Percentiles rank a stretch among this genome's conserved stretches.
Evolutionary conservation across 768 basidiomycete species (phyloP).

Genomic region (Psilocybe cyanescens): DNA sequence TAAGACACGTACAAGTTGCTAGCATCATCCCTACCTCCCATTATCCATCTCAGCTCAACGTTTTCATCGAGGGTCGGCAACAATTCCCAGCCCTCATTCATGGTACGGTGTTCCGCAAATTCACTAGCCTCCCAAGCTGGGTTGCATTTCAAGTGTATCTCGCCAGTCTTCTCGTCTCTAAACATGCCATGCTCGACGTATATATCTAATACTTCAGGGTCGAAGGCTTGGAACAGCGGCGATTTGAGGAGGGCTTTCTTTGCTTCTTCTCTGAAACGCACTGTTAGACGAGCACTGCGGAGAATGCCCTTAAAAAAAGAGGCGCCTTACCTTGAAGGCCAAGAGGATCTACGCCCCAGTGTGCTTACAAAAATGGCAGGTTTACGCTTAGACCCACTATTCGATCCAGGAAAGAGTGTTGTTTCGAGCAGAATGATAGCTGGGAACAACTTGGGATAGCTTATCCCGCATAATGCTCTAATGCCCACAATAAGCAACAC

Average conservation of each 20-base stretch:
- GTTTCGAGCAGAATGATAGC: conserved; percentile 23
- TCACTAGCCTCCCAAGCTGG: conserved; percentile 29
- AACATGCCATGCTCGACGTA: conserved; percentile 26
- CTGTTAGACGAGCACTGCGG: background rate
- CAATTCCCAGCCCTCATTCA: conserved; percentile 30
- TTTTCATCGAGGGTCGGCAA: conserved; percentile 28
- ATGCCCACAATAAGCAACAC: background rate
- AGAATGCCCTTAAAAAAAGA: background rate
- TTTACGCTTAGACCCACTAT: conserved; percentile 7
- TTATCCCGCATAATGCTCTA: conserved; percentile 24
- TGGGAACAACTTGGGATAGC: conserved; percentile 25
- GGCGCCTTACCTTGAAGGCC: conserved; percentile 25
- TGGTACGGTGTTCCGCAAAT: conserved; percentile 23
- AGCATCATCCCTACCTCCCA: conserved; percentile 28
- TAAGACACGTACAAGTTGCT: conserved; percentile 21
- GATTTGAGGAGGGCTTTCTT: conserved; percentile 21
- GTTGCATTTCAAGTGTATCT: conserved; percentile 24
- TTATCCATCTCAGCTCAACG: conserved; percentile 28
- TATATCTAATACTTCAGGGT: conserved; percentile 22
- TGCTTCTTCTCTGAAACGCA: conserved; percentile 24
- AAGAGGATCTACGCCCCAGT: conserved; percentile 23
- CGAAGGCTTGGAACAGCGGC: conserved; percentile 24
- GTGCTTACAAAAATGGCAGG: conserved; percentile 14
- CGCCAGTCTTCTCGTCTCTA: conserved; percentile 22
- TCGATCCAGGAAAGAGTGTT: conserved; percentile 21